Evolutionary conservation across 371 early-diverging fungal species (phyloP).

Genomic region (Rhizomucor pusillus): DNA sequence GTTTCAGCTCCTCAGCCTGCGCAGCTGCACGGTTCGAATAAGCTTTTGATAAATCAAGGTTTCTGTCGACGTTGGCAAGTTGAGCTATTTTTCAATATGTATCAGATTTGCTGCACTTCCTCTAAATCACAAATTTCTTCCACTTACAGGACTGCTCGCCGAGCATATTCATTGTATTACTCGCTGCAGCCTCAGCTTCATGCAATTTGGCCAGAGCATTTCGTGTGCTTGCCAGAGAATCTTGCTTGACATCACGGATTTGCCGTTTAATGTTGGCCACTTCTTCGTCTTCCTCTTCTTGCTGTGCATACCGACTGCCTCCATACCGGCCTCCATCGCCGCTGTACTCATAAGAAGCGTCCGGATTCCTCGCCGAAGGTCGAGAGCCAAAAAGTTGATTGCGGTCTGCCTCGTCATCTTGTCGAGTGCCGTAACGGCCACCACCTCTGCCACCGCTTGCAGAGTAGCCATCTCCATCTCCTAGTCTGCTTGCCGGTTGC

Average conservation of each 20-base stretch:
- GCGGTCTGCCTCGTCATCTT: constrained; percentile 13
- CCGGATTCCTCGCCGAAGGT: background rate
- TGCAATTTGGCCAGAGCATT: constrained; percentile 65
- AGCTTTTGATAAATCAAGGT: constrained; percentile 70
- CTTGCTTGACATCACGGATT: constrained; percentile 69
- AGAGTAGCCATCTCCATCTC: background rate
- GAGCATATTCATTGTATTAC: constrained; percentile 62
- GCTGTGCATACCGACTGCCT: constrained; percentile 7
- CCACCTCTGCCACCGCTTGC: constrained; percentile 4
- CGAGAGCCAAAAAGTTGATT: constrained; percentile 19
- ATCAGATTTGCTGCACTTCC: no score
- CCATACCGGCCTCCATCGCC: constrained; percentile 13
- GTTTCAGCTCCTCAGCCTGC: constrained; percentile 73
- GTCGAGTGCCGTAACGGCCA: constrained; percentile 18
- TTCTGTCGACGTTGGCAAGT: constrained; percentile 71
- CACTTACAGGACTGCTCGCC: constrained; percentile 62
- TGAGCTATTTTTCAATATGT: constrained; percentile 37
- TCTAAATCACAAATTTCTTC: background rate
- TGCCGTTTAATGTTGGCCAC: constrained; percentile 55
- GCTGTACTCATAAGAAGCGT: constrained; percentile 9
- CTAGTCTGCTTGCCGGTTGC: no score
- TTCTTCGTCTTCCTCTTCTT: constrained; percentile 37
- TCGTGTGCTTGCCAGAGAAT: constrained; percentile 70
- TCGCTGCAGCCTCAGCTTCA: constrained; percentile 65
- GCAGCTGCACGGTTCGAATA: constrained; percentile 71